These are phyloP conservation scores for Brassica nigra DNA, from an alignment of 345 rosid genomes.

Conservation along the genomic window DNA sequence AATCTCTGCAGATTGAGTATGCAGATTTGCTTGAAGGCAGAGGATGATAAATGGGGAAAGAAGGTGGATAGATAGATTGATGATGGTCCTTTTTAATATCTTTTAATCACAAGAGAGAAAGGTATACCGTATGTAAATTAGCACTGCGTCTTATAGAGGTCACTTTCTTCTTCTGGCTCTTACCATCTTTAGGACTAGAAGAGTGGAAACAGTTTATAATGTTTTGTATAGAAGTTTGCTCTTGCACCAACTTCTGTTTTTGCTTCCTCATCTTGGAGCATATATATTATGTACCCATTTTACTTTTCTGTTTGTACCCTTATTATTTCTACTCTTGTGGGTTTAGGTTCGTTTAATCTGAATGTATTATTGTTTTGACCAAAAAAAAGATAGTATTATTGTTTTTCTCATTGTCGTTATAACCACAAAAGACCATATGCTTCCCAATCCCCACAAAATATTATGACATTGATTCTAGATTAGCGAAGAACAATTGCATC, in stretches of 20 bases:
- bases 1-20: too few species aligned
- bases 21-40: too few species aligned
- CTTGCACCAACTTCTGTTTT: not conserved
- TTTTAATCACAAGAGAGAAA: slow-evolving; percentile 8
- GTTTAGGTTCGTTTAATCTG: slow-evolving; percentile 34
- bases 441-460: not conserved
- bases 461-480: not conserved
- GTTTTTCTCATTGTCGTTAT: not conserved
- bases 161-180: slow-evolving; percentile 4
- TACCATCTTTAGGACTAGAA: slow-evolving; percentile 26
- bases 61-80: too few species aligned
- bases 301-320: not conserved
- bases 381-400: not conserved
- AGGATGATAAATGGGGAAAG: too few species aligned
- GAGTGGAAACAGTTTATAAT: not conserved
- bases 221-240: slow-evolving; percentile 38
- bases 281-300: slow-evolving; percentile 7
- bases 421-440: not conserved
- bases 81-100: not conserved
- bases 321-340: slow-evolving; percentile 17
- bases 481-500: not conserved
- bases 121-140: slow-evolving; percentile 33
- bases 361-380: too few species aligned
- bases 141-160: slow-evolving; percentile 34
- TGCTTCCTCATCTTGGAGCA: slow-evolving; percentile 27